Evolutionary conservation across 179 eudicot species (phyloP).

Genomic region (Gypsophila paniculata): DNA sequence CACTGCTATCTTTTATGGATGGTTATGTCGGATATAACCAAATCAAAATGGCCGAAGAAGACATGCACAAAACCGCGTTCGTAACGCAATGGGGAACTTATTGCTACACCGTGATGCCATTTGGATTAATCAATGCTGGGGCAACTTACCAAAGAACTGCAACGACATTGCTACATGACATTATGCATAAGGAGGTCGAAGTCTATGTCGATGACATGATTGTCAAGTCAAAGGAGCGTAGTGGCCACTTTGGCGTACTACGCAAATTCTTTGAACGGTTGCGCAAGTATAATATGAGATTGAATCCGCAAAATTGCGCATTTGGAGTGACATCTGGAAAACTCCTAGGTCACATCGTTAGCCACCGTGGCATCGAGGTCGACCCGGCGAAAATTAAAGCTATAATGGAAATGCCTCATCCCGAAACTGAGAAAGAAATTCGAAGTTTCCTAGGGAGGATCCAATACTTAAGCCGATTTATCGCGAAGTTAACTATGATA

Average conservation of each 20-base stretch:
- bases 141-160: no score
- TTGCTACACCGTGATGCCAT: background rate
- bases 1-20: no score
- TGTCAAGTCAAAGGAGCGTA: background rate
- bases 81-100: background rate
- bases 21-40: no score
- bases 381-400: background rate
- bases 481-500: no score
- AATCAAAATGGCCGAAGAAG: background rate
- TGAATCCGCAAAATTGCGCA: background rate
- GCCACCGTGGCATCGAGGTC: background rate
- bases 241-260: background rate
- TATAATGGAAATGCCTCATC: background rate
- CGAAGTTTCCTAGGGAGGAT: background rate
- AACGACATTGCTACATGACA: no score
- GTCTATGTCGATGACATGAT: no score
- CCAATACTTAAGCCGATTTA: background rate
- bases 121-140: background rate
- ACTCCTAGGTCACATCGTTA: background rate
- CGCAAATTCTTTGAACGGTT: no score
- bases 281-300: no score
- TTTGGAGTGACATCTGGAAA: background rate
- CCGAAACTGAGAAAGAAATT: background rate
- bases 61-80: background rate
- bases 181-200: no score